Conservation (phyloP, 768 basidiomycete genomes). For the Russula earlei region DNA sequence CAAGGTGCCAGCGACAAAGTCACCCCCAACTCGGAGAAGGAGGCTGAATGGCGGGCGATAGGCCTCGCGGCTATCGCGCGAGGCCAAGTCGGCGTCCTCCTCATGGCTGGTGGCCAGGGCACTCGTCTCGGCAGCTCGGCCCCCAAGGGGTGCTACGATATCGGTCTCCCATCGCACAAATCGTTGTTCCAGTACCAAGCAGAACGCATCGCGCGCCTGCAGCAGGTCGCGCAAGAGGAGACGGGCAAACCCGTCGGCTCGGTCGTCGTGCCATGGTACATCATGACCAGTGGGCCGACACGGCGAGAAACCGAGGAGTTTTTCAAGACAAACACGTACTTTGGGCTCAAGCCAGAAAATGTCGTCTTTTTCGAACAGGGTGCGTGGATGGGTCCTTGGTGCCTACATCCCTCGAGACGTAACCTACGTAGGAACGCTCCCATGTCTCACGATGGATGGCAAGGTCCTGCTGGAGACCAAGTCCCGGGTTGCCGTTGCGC, state of each 20-base stretch:
- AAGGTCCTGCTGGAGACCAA: conserved; percentile 80
- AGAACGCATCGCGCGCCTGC: conserved; percentile 84
- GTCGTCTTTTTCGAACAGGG: conserved; percentile 97
- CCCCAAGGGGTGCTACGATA: conserved; percentile 98
- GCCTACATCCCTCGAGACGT: too few relatives aligned
- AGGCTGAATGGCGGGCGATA: conserved; percentile 60
- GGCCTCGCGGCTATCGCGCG: conserved; percentile 76
- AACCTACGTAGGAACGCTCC: conserved; percentile 78
- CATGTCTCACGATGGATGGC: conserved; percentile 89
- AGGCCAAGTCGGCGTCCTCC: conserved; percentile 85
- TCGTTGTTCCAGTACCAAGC: conserved; percentile 95
- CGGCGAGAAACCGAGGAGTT: conserved; percentile 76
- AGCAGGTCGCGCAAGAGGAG: conserved; percentile 59
- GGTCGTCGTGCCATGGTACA: conserved; percentile 88
- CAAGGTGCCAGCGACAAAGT: conserved; percentile 61
- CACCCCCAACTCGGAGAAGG: conserved; percentile 43
- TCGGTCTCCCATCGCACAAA: conserved; percentile 87
- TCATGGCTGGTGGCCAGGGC: conserved; percentile 98
- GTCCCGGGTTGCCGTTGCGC: conserved; percentile 83
- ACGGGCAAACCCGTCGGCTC: conserved; percentile 43
- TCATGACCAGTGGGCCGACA: conserved; percentile 98
- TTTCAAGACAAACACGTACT: conserved; percentile 68
- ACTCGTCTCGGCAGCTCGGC: conserved; percentile 85
- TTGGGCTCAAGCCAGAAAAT: conserved; percentile 71
- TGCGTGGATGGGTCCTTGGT: too few relatives aligned